Evolutionary conservation across 306 rosid genomes (phyloP).

Genomic region (Sicyos edulis): DNA sequence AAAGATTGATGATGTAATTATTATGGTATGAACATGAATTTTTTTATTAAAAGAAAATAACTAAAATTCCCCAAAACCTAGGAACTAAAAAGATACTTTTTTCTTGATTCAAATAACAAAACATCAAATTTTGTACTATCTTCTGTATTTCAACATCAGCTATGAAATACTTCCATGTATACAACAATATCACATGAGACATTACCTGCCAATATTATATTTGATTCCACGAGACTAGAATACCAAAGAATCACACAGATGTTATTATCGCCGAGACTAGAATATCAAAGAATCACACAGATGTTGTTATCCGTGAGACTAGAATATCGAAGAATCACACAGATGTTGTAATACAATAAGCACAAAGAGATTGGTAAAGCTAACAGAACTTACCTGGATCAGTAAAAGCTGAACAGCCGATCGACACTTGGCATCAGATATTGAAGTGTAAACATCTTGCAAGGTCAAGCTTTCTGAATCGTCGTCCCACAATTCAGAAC

Average conservation of each 20-base stretch:
- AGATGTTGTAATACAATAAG: background rate
- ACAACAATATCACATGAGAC: background rate
- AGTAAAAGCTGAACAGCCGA: constrained; percentile 92
- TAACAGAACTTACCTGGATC: constrained; percentile 65
- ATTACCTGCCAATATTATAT: background rate
- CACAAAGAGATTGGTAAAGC: background rate
- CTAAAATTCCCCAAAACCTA: too few species aligned
- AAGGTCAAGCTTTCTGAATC: constrained; percentile 40
- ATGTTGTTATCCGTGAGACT: background rate
- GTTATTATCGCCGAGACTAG: background rate
- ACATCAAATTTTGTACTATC: background rate
- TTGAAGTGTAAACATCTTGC: constrained; percentile 45
- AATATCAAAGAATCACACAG: background rate
- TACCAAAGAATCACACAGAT: background rate
- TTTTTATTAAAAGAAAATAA: too few species aligned
- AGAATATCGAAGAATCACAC: background rate
- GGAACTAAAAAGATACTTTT: too few species aligned
- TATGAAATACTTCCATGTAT: background rate
- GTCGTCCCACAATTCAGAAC: constrained; percentile 39
- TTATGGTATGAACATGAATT: too few species aligned
- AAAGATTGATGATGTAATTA: too few species aligned
- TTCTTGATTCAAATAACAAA: background rate
- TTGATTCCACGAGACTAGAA: background rate
- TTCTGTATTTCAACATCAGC: background rate
- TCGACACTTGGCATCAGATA: constrained; percentile 77